These are phyloP conservation scores for Ceratocystiopsis brevicomis DNA, from an alignment of 2,329 filamentous ascomycete species.

Conservation along the genomic window DNA sequence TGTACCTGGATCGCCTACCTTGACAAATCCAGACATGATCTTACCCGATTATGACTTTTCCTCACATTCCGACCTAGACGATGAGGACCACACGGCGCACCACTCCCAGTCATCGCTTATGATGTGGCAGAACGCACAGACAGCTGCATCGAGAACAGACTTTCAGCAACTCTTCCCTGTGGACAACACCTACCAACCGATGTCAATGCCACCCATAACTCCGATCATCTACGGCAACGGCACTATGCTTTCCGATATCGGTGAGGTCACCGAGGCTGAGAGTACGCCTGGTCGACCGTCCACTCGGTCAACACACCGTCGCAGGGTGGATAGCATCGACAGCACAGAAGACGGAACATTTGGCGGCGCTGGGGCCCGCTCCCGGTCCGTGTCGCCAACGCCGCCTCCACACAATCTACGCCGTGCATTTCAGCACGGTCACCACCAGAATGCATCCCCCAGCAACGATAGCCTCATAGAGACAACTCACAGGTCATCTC, in stretches of 20 bases:
- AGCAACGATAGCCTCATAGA: conserved; percentile 14
- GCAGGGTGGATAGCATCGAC: no score
- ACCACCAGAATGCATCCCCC: conserved; percentile 10
- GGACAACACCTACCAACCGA: conserved; percentile 21
- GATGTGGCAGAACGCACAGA: conserved; percentile 31
- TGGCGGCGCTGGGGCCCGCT: no score
- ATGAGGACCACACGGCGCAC: conserved; percentile 18
- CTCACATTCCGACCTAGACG: conserved; percentile 30
- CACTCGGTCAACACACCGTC: conserved; percentile 1
- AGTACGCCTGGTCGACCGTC: conserved; percentile 26
- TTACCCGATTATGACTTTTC: conserved; percentile 53
- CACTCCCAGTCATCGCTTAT: conserved; percentile 28
- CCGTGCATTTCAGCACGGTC: conserved; percentile 6
- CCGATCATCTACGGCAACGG: conserved; percentile 52
- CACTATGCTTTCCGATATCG: conserved; percentile 50
- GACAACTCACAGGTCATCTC: conserved; percentile 21
- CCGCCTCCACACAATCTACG: conserved; percentile 4
- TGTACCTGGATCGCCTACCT: conserved; percentile 56
- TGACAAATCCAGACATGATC: conserved; percentile 92
- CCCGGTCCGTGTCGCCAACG: conserved; percentile 3
- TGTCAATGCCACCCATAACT: conserved; percentile 33
- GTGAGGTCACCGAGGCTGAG: conserved; percentile 34
- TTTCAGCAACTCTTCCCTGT: conserved; percentile 26
- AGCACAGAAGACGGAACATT: no score
- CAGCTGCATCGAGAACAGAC: conserved; percentile 14